Percentiles rank a stretch among this genome's conserved stretches.
Evolutionary conservation across 139 green algal species (phyloP).

Genomic region (Diplosphaera chodatii): DNA sequence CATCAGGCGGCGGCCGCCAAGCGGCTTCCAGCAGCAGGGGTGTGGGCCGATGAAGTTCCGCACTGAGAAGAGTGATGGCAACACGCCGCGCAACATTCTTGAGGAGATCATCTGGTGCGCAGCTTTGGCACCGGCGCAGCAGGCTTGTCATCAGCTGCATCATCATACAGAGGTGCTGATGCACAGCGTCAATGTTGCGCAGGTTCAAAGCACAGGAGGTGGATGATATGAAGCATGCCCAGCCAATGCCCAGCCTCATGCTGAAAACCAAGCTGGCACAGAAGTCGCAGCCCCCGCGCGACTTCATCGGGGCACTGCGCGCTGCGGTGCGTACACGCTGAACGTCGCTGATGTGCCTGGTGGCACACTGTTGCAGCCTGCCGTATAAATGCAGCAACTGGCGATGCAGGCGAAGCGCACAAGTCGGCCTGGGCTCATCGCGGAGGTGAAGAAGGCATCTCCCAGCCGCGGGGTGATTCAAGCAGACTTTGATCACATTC

Average conservation of each 20-base stretch:
- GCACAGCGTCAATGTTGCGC: no score
- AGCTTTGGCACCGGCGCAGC: no score
- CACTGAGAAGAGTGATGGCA: conserved; percentile 65
- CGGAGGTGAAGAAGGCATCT: conserved; percentile 98
- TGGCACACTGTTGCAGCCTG: no score
- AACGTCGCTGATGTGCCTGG: no score
- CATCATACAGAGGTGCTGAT: no score
- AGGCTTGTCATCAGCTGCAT: no score
- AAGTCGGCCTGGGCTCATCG: conserved; percentile 89
- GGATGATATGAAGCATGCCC: conserved; percentile 41
- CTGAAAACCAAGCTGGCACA: conserved; percentile 34
- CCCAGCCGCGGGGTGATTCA: conserved; percentile 93
- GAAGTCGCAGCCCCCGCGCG: conserved; percentile 55
- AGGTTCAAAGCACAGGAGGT: conserved; percentile 87
- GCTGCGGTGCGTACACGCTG: no score
- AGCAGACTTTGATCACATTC: conserved; percentile 91
- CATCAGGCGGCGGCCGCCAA: conserved; percentile 68
- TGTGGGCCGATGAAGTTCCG: conserved; percentile 68
- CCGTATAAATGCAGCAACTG: no score
- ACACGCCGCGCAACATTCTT: conserved; percentile 93
- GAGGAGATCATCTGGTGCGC: conserved; percentile 97
- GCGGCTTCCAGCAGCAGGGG: conserved; percentile 53
- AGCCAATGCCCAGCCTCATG: conserved; percentile 26
- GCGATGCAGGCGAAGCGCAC: conserved; percentile 21
- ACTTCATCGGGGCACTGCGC: conserved; percentile 85